Base-by-base conservation (phyloP, 2,329 filamentous ascomycete species). In the Rutstroemia sp. region DNA sequence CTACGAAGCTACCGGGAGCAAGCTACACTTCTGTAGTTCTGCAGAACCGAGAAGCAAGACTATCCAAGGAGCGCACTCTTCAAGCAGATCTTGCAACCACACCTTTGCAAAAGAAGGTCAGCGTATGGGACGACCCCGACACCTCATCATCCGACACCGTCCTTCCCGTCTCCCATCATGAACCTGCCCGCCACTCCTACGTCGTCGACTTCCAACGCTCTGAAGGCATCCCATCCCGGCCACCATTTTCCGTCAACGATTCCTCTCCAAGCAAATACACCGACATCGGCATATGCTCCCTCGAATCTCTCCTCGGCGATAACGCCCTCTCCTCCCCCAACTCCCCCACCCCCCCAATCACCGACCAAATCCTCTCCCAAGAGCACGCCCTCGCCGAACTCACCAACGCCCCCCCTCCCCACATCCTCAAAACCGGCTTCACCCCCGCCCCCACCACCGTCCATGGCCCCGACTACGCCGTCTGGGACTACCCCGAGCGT, bases 351-450 rank as follows among this genome's bases (percentile, higher is more conserved):
- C 21, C 37, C 1, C 44, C 38, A 46, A 56, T 49, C 8, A 41
- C 27, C 30, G 45, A 54, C 25, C 52, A 54, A 23, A 12, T 54
- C 6, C 45, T 42, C 23, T 49, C 30, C 18, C 52, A 54, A 42
- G 45, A 54, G 34, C 45, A 37, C 3, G 56, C 63, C 2, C 55
- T 61, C 23, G 27, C 53, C 1, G 52, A 44, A 9, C 61, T 67
- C 16, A 16, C 30, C 8, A 56, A 52, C 9, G 21, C 61, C 3
- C 63, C 62, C 10, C 30, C 45, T 1, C 63, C 66, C 7, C 51
- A 46, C 12, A 57, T 67, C 5, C 39, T 63, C 2, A 63, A 62
- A 25, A 58, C 56, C n/a, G 66, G 65, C 2, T 64, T 66, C 19
- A 25, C 53, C 16, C 18, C 54, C 2, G 47, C 50, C 7, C 9